Evolutionary conservation across 164 flowering plant species (phyloP), one percentile per base, ranked within the genome.

Genomic region (Kalanchoe fedtschenkoi): DNA sequence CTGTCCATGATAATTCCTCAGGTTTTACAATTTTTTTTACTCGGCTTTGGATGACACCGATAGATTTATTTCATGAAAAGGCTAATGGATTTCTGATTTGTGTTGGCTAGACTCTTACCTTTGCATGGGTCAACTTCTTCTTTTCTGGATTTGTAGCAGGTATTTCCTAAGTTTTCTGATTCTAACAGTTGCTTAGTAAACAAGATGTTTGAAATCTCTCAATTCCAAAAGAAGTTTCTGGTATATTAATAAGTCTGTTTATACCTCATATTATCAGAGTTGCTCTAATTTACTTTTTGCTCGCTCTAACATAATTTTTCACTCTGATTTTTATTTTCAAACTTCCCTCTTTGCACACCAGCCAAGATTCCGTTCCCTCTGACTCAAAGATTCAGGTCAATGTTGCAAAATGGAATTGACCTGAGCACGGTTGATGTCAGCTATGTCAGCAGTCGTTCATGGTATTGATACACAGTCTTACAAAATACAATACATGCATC

Each of bases 141-240:
- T 93, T 93, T 83, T 93, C 98, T 60, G 98, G 98, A 24, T 93
- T 93, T 81, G 96, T 93, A 38, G 97, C 98, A 82, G 98, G 98
- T 89, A 19, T 34, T 74, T 69, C 29, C 66, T 34, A 26, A 11
- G 56, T 53, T 26, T 7, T 35, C 30, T 10, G 37, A 17, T 14
- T 30, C 38, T 19, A 53, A 7, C 15, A 7, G 4, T 22, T 19
- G 28, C 6, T 39, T 39, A 39, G 34, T 53, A 14, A 14, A 34
- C 21, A 5, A 17, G 21, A 47, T 4, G 51, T 14, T 46, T 9
- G 34, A 51, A 24, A 47, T 7, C 11, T 24, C 16, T 42, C 16
- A 15, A 13, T 42, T 13, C 1, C 14, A 42, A 13, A 2, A 19
- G n/a, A 19, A 42, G 5, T 13, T 13, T 2, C 5, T 42, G 46